These are phyloP conservation scores for Fereydounia khargensis DNA, from an alignment of 1,284 basidiomycete species.

Conservation along the genomic window DNA sequence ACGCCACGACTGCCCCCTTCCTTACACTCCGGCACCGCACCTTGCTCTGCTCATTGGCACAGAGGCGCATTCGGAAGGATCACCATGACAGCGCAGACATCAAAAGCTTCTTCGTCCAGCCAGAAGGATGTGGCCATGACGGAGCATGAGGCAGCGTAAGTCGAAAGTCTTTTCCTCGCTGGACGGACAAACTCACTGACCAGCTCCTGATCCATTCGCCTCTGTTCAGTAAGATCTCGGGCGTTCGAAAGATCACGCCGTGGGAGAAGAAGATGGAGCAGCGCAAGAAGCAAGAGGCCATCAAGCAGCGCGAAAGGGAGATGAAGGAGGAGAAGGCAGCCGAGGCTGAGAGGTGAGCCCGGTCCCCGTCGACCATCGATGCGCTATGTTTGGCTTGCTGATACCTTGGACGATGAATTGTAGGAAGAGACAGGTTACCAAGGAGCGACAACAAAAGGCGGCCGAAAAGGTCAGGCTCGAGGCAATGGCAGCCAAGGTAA, in stretches of 20 bases:
- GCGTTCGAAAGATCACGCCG: slow-evolving; percentile 31
- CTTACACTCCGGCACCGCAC: no score
- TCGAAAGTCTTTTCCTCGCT: no score
- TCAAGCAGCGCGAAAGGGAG: slow-evolving; percentile 37
- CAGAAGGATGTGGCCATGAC: no score
- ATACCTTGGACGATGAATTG: background rate
- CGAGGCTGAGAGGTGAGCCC: slow-evolving; percentile 20
- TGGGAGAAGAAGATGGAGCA: slow-evolving; percentile 39
- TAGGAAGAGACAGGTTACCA: slow-evolving; percentile 25
- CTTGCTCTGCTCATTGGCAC: no score
- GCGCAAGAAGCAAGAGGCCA: slow-evolving; percentile 29
- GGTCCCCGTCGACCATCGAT: no score
- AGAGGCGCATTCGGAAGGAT: no score
- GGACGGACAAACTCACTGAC: no score
- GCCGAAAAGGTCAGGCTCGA: slow-evolving; percentile 39
- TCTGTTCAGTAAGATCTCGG: slow-evolving; percentile 14
- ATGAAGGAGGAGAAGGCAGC: slow-evolving; percentile 37
- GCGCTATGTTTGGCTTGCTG: background rate
- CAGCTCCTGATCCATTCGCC: background rate
- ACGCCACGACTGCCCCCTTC: no score
- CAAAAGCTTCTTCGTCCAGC: no score
- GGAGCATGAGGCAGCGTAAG: no score
- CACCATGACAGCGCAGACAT: no score
- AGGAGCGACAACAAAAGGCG: slow-evolving; percentile 40
- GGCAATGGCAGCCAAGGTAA: slow-evolving; percentile 39